Conservation (phyloP, 164 flowering plant species). For the Chimonanthus salicifolius region DNA sequence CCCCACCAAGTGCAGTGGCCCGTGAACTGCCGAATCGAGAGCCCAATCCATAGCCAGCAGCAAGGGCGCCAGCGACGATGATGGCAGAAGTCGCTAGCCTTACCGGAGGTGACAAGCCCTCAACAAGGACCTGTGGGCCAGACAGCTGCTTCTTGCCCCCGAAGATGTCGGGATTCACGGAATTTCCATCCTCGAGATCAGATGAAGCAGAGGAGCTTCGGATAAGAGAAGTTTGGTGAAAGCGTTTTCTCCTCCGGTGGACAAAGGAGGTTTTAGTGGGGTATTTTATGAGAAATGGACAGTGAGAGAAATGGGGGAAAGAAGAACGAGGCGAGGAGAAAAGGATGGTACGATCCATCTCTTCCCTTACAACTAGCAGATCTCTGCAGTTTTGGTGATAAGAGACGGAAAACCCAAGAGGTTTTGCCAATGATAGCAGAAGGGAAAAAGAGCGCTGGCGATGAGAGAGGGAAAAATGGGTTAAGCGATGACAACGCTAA, state of each 20-base stretch:
- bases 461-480: no score
- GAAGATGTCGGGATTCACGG: constrained; percentile 28
- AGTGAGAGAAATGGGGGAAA: no score
- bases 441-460: no score
- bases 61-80: constrained; percentile 62
- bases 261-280: not conserved
- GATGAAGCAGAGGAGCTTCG: constrained; percentile 25
- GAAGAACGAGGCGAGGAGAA: no score
- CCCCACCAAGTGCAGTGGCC: constrained; percentile 58
- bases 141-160: constrained; percentile 62
- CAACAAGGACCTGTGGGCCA: constrained; percentile 53
- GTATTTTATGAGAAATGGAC: no score
- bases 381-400: no score
- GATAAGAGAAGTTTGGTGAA: constrained; percentile 15
- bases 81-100: constrained; percentile 55
- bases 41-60: constrained; percentile 75
- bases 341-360: no score
- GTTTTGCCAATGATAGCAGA: no score
- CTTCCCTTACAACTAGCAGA: no score
- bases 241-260: constrained; percentile 14
- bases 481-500: no score
- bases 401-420: no score
- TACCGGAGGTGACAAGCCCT: constrained; percentile 50
- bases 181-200: constrained; percentile 8
- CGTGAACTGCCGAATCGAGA: constrained; percentile 38